Base-by-base conservation (phyloP, 2,329 filamentous ascomycete species). In the Pseudogymnoascus sp. region DNA sequence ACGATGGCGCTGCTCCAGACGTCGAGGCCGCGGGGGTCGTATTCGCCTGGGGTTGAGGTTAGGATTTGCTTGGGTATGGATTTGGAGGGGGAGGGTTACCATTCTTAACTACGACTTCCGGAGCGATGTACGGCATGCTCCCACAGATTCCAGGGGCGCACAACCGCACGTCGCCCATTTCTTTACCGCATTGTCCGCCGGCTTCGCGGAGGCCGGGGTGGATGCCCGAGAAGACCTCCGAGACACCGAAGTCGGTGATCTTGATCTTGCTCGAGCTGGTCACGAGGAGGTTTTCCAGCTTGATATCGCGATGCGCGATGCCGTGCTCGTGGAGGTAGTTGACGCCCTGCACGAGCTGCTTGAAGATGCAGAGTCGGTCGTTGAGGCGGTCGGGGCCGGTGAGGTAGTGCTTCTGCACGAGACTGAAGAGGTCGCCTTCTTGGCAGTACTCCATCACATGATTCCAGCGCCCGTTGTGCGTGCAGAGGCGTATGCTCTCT, bases 361-460 rank as follows among this genome's bases (percentile, higher is more conserved):
- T 95, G 82, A 96, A 95, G 66, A 96, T 81, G 75, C 92, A 96
- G 33, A 89, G 78, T 8, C 89, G 86, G 71, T 95, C 90, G 63
- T 82, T 79, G 14, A 82, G 78, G 64, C 86, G 85, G 63, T 89
- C 85, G 5, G 86, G 81, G 2, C 79, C 76, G 63, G 79, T 83
- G 66, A 95, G 84, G 69, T 88, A 87, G 35, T 83, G 83, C 73
- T 87, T 88, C 67, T 87, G 83, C 40, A 95, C 87, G 11, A 96
- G 77, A 66, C 81, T 80, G 73, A 89, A 93, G 5, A 96, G 78
- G 71, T 96, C 92, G 53, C 92, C 91, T 68, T 91, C 85, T 2
- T 84, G 82, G 77, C 92, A 96, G 73, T 90, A 95, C 73, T 96
- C 91, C 92, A 96, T 96, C 63, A 96, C 90, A 73, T 95, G 90